Evolutionary conservation across 495 filamentous ascomycete species (phyloP).

Genomic region (Penicillium salamii): DNA sequence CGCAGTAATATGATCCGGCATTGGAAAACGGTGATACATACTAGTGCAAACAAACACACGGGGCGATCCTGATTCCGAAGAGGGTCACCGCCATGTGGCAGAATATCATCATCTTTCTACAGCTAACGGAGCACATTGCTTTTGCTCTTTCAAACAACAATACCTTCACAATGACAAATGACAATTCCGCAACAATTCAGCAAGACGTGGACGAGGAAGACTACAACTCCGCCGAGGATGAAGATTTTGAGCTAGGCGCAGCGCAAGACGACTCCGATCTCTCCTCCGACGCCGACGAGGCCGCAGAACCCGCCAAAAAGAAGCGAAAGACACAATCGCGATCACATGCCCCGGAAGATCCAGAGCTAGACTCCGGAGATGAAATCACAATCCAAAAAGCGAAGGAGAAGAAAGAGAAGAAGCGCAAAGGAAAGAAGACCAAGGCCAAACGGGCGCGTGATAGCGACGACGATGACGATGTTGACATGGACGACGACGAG

Average conservation of each 20-base stretch:
- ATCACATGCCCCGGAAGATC: slow-evolving; percentile 23
- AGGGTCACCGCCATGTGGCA: slow-evolving; percentile 10
- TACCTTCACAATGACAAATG: slow-evolving; percentile 25
- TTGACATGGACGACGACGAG: slow-evolving; percentile 51
- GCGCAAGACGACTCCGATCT: slow-evolving; percentile 47
- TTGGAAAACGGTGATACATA: too few species aligned
- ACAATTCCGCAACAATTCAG: slow-evolving; percentile 12
- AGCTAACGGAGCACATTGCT: neutral
- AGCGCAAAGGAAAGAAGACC: slow-evolving; percentile 43
- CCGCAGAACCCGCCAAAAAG: slow-evolving; percentile 35
- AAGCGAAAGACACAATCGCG: slow-evolving; percentile 36
- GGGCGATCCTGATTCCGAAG: too few species aligned
- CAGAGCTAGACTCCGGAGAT: slow-evolving; percentile 67
- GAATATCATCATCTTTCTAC: slow-evolving; percentile 6
- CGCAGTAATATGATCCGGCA: too few species aligned
- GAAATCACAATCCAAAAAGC: slow-evolving; percentile 68
- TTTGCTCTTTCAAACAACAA: neutral
- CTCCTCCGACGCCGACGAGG: slow-evolving; percentile 33
- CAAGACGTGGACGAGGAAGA: slow-evolving; percentile 50
- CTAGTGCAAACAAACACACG: too few species aligned
- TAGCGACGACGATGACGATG: slow-evolving; percentile 47
- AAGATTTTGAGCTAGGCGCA: slow-evolving; percentile 66
- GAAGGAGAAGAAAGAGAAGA: slow-evolving; percentile 52
- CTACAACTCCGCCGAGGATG: slow-evolving; percentile 72
- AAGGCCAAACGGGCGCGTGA: slow-evolving; percentile 32